These are phyloP conservation scores for Chytriomyces confervae DNA, from an alignment of 192 early-diverging fungal genomes.

Conservation along the genomic window DNA sequence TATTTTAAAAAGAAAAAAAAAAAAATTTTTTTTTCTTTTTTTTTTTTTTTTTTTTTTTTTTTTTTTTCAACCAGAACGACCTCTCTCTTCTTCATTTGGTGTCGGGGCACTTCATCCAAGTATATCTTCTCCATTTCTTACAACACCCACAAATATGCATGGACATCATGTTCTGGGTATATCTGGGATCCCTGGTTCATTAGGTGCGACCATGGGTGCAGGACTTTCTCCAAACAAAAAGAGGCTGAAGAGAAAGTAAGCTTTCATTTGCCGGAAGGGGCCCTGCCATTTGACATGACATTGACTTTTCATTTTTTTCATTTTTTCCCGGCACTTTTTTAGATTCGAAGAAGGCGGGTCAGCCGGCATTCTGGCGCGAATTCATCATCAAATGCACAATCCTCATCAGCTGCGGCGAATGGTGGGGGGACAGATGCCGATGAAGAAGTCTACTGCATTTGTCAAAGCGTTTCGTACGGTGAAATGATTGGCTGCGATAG, in stretches of 20 bases:
- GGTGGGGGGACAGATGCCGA: constrained; percentile 45
- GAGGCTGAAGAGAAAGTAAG: constrained; percentile 19
- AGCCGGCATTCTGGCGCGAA: not conserved
- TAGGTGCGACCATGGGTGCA: not conserved
- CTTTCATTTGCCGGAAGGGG: too few relatives aligned
- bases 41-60: too few relatives aligned
- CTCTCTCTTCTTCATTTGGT: not conserved
- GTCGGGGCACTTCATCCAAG: not conserved
- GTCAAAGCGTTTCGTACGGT: constrained; percentile 69
- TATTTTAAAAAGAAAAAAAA: too few relatives aligned
- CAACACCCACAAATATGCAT: not conserved
- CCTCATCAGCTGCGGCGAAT: not conserved
- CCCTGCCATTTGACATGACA: not conserved
- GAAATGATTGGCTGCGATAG: constrained; percentile 81
- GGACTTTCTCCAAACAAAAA: constrained; percentile 27
- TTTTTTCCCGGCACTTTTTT: not conserved
- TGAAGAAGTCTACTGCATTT: constrained; percentile 71
- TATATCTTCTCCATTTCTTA: not conserved
- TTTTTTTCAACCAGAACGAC: not conserved
- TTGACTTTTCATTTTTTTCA: not conserved
- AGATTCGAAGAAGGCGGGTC: constrained; percentile 16
- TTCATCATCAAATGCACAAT: not conserved
- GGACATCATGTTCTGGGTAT: not conserved
- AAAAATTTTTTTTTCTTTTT: too few relatives aligned
- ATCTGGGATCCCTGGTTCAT: not conserved